A percentile compares a stretch with the other conserved stretches of the same genome.
Evolutionary conservation across 331 rosid genomes (phyloP).

Genomic region (Rosa hybrid): DNA sequence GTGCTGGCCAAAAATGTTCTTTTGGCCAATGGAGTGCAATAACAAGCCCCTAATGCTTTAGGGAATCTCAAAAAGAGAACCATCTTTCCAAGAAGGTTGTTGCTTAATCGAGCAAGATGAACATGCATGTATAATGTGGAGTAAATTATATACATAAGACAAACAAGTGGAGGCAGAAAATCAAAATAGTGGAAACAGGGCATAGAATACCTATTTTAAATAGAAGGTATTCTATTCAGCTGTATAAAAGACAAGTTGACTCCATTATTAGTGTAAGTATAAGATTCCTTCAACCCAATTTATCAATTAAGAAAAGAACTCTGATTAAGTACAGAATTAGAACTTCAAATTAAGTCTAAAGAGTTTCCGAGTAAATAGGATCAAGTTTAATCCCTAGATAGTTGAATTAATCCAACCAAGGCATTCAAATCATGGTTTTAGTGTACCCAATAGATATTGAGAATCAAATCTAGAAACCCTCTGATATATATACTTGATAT

Average conservation of each 20-base stretch:
- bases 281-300: constrained; percentile 21
- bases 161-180: constrained; percentile 15
- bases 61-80: constrained; percentile 26
- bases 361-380: background rate
- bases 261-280: constrained; percentile 14
- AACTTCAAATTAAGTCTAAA: background rate
- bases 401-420: background rate
- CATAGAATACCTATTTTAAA: background rate
- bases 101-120: background rate
- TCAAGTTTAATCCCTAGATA: constrained; percentile 9
- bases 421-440: constrained; percentile 1
- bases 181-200: constrained; percentile 6
- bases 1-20: background rate
- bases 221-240: background rate
- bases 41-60: constrained; percentile 17
- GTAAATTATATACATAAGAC: constrained; percentile 1
- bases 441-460: background rate
- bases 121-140: background rate
- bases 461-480: background rate
- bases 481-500: background rate
- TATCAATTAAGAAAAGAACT: constrained; percentile 1
- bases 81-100: constrained; percentile 6
- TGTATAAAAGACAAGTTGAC: constrained; percentile 18
- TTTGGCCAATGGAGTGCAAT: background rate
- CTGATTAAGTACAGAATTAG: constrained; percentile 5